Evolutionary conservation across 768 basidiomycete species (phyloP).

Genomic region (Guyanaporus albipodus): DNA sequence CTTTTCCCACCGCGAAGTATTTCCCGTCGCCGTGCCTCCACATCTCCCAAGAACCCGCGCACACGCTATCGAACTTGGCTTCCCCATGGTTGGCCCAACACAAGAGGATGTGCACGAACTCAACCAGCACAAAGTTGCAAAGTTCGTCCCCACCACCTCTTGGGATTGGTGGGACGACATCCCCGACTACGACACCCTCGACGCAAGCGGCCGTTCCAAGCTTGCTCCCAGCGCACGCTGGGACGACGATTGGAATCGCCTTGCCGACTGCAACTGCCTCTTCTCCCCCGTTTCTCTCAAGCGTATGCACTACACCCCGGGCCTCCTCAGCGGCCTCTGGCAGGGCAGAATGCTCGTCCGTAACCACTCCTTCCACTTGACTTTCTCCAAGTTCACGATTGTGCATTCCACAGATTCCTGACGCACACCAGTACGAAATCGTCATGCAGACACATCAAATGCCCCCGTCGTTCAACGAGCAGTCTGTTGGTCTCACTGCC

Average conservation of each 20-base stretch:
- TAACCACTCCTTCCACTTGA: constrained; percentile 3
- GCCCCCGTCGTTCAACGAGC: constrained; percentile 34
- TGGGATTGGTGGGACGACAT: constrained; percentile 25
- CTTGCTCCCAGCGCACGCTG: constrained; percentile 40
- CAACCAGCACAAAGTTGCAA: constrained; percentile 42
- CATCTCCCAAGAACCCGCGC: constrained; percentile 33
- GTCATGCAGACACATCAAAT: constrained; percentile 22
- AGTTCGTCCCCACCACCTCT: constrained; percentile 17
- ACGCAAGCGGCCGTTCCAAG: constrained; percentile 22
- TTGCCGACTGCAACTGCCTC: constrained; percentile 43
- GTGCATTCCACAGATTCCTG: constrained; percentile 15
- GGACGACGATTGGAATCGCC: constrained; percentile 59
- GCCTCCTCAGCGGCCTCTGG: constrained; percentile 55
- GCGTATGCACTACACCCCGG: constrained; percentile 43
- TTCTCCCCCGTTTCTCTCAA: constrained; percentile 26
- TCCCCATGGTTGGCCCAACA: constrained; percentile 39
- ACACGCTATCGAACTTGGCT: constrained; percentile 25
- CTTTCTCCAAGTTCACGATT: background rate
- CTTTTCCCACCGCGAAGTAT: constrained; percentile 52
- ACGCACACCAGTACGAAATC: constrained; percentile 11
- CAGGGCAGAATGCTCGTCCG: constrained; percentile 60
- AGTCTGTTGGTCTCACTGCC: constrained; percentile 34
- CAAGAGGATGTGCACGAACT: constrained; percentile 59
- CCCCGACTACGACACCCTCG: constrained; percentile 17
- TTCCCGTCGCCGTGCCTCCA: constrained; percentile 41